phyloP scores from a whole-genome alignment of 1,139 yeast genomes.

The Hemisphaericaspora xylanilytica region DNA sequence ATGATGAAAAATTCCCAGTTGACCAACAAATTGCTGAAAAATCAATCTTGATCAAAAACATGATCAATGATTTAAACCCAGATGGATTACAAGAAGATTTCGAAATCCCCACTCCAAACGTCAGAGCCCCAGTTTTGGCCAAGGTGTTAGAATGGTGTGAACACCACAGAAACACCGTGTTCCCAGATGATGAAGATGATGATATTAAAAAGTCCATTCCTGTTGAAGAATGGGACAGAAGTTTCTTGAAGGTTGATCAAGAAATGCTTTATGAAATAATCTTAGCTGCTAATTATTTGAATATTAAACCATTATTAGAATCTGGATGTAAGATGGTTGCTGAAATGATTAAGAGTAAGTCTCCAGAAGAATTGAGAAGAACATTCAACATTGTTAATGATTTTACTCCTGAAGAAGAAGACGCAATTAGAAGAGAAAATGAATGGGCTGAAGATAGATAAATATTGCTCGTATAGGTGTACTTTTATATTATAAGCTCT shows the following conservation, averaged over 20 bases:
- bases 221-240: constrained; percentile 95
- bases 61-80: constrained; percentile 78
- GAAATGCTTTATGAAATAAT: constrained; percentile 98
- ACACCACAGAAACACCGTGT: constrained; percentile 83
- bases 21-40: constrained; percentile 88
- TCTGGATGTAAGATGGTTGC: constrained; percentile 98
- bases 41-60: constrained; percentile 82
- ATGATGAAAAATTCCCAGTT: constrained; percentile 68
- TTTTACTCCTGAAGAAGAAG: constrained; percentile 97
- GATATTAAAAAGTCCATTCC: constrained; percentile 82
- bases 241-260: constrained; percentile 93
- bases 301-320: constrained; percentile 88
- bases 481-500: background rate
- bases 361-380: constrained; percentile 95
- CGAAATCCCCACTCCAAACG: constrained; percentile 92
- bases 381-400: constrained; percentile 95
- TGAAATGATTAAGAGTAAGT: constrained; percentile 94
- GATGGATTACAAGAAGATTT: constrained; percentile 61
- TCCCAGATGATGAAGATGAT: constrained; percentile 72
- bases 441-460: constrained; percentile 99
- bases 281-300: constrained; percentile 91
- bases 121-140: constrained; percentile 78
- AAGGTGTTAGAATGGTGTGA: constrained; percentile 97
- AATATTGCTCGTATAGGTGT: too few relatives aligned
- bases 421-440: constrained; percentile 93